phyloP scores from a whole-genome alignment of 2,329 filamentous ascomycete genomes.

The Fusarium irregulare region DNA sequence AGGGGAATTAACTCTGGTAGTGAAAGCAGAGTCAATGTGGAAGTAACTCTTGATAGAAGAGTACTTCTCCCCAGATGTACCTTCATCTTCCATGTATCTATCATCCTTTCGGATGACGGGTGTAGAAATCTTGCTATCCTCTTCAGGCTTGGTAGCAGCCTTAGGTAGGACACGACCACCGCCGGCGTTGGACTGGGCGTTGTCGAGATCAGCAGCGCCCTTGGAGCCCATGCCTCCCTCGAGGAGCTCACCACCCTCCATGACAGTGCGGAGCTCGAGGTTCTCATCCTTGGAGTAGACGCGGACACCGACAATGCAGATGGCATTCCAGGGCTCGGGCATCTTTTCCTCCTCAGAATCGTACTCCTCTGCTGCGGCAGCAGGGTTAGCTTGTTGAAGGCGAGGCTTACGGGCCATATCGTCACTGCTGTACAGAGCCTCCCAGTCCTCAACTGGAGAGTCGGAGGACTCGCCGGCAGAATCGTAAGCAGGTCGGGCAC shows the following conservation, averaged over 20 bases:
- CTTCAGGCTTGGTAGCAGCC: slow-evolving; percentile 6
- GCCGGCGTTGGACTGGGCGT: slow-evolving; percentile 66
- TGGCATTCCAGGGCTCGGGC: slow-evolving; percentile 70
- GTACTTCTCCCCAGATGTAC: slow-evolving; percentile 30
- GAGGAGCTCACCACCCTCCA: slow-evolving; percentile 65
- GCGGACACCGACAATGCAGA: slow-evolving; percentile 69
- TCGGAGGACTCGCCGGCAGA: slow-evolving; percentile 68
- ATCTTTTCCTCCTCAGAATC: slow-evolving; percentile 68
- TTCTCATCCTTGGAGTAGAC: slow-evolving; percentile 70
- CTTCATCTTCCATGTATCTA: slow-evolving; percentile 36
- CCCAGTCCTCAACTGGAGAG: slow-evolving; percentile 69
- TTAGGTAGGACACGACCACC: slow-evolving; percentile 54
- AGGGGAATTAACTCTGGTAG: slow-evolving; percentile 48
- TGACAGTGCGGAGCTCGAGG: slow-evolving; percentile 65
- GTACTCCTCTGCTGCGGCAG: slow-evolving; percentile 52
- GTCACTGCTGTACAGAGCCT: slow-evolving; percentile 68
- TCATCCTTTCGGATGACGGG: slow-evolving; percentile 46
- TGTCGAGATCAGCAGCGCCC: slow-evolving; percentile 66
- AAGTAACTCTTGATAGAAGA: slow-evolving; percentile 46
- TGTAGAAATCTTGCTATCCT: slow-evolving; percentile 29
- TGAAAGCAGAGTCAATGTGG: slow-evolving; percentile 46
- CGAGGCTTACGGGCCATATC: slow-evolving; percentile 66
- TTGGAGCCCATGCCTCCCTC: slow-evolving; percentile 69
- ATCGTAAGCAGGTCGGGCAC: slow-evolving; percentile 50
- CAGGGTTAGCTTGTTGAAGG: slow-evolving; percentile 35